Percentiles rank a stretch among this genome's conserved stretches.
Conservation (phyloP, 192 early-diverging fungal species). For the Oehlia diaphana region DNA sequence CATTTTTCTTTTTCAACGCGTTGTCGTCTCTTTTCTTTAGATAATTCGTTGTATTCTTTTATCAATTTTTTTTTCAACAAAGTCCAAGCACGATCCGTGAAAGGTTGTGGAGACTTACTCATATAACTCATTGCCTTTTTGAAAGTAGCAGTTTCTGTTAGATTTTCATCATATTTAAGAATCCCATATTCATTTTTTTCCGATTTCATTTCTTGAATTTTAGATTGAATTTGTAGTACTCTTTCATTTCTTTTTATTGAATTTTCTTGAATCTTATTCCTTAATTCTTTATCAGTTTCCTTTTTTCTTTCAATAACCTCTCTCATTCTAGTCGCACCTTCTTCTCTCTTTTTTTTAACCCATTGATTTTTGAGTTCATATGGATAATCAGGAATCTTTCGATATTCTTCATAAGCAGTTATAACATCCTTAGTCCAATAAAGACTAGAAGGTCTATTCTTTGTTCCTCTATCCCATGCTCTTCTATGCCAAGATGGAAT, state of each 20-base stretch:
- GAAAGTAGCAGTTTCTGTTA: not conserved
- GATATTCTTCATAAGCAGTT: not conserved
- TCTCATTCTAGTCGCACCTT: not conserved
- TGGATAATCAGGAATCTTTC: not conserved
- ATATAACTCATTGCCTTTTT: not conserved
- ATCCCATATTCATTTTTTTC: conserved; percentile 19
- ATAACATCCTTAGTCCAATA: conserved; percentile 4
- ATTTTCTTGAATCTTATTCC: not conserved
- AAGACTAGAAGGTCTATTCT: not conserved
- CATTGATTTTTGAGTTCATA: not conserved
- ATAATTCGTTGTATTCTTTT: conserved; percentile 3
- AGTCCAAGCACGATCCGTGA: conserved; percentile 18
- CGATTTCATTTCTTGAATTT: not conserved
- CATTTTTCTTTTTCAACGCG: not conserved
- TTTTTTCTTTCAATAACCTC: not conserved
- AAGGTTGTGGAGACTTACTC: conserved; percentile 4
- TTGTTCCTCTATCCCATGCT: not conserved
- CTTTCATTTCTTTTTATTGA: not conserved
- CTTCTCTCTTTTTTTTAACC: not conserved
- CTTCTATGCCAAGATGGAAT: conserved; percentile 4
- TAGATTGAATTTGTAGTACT: not conserved
- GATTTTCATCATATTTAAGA: not conserved
- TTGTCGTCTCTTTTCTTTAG: not conserved
- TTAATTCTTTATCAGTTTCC: conserved; percentile 2
- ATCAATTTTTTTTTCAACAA: conserved; percentile 15